A percentile compares a stretch with the other conserved stretches of the same genome.
phyloP scores from a whole-genome alignment of 225 moss, liverwort and hornwort genomes.

The Ulota crispa region DNA sequence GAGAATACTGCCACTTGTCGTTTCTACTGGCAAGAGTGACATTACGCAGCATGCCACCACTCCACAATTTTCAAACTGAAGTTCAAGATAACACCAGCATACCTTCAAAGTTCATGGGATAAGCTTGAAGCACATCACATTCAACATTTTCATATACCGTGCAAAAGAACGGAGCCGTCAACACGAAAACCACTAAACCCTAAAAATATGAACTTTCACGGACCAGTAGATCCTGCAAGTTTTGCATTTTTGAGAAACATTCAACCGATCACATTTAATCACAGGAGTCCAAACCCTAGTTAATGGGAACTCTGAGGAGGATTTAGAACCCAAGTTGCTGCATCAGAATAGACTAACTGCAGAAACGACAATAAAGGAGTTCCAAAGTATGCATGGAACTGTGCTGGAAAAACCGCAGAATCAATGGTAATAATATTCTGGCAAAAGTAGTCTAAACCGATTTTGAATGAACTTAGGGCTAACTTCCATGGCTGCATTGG shows the following conservation, averaged over 20 bases:
- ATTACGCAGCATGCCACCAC: too few species aligned
- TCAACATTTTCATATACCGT: not conserved
- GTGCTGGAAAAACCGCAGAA: too few species aligned
- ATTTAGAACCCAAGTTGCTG: too few species aligned
- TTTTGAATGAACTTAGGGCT: not conserved
- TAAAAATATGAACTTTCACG: not conserved
- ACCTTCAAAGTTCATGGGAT: not conserved
- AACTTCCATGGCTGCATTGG: too few species aligned
- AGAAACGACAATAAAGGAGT: too few species aligned
- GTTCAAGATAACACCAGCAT: not conserved
- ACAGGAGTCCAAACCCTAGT: not conserved
- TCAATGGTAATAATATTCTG: too few species aligned
- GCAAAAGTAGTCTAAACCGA: not conserved
- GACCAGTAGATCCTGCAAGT: not conserved
- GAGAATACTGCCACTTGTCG: too few species aligned
- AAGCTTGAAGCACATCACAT: not conserved
- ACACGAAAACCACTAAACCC: not conserved
- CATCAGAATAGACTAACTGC: too few species aligned
- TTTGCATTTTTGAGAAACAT: not conserved
- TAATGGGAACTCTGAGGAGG: not conserved
- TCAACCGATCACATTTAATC: not conserved
- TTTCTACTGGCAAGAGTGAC: too few species aligned
- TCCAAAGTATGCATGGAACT: too few species aligned
- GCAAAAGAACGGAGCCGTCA: not conserved
- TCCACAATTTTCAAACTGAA: too few species aligned